Evolutionary conservation across 164 flowering plant genomes (phyloP).

Genomic region (Berberis vulgaris): DNA sequence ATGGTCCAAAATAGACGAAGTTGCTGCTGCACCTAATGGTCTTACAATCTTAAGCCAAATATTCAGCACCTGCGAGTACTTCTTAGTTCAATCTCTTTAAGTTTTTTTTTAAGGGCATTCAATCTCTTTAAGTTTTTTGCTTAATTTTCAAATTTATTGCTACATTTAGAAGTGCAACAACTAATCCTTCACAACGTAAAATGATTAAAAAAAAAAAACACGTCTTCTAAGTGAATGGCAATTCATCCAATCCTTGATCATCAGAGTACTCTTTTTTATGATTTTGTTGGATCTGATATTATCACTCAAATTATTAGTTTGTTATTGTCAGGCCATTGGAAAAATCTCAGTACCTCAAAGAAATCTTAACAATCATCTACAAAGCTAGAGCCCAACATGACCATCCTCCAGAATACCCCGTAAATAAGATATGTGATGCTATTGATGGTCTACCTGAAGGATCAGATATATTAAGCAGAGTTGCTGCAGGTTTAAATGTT

Average conservation of each 20-base stretch:
- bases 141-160: too few relatives aligned
- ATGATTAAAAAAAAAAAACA: too few relatives aligned
- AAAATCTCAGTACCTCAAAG: conserved; percentile 18
- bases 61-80: conserved; percentile 53
- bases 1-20: conserved; percentile 4
- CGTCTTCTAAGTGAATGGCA: too few relatives aligned
- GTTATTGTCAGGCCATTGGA: conserved; percentile 7
- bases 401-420: conserved; percentile 19
- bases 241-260: too few relatives aligned
- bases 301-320: too few relatives aligned
- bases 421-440: conserved; percentile 20
- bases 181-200: too few relatives aligned
- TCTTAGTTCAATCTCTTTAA: conserved; percentile 2
- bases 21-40: conserved; percentile 22
- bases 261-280: background rate
- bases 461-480: conserved; percentile 21
- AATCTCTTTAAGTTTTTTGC: too few relatives aligned
- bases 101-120: background rate
- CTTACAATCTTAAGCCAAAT: conserved; percentile 29
- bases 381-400: conserved; percentile 25
- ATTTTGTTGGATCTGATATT: background rate
- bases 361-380: conserved; percentile 12
- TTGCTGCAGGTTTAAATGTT: conserved; percentile 9
- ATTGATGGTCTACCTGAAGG: conserved; percentile 26
- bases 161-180: too few relatives aligned